Evolutionary conservation across 208 protist species (phyloP).

Genomic region (Trypanosomatidae sp.): DNA sequence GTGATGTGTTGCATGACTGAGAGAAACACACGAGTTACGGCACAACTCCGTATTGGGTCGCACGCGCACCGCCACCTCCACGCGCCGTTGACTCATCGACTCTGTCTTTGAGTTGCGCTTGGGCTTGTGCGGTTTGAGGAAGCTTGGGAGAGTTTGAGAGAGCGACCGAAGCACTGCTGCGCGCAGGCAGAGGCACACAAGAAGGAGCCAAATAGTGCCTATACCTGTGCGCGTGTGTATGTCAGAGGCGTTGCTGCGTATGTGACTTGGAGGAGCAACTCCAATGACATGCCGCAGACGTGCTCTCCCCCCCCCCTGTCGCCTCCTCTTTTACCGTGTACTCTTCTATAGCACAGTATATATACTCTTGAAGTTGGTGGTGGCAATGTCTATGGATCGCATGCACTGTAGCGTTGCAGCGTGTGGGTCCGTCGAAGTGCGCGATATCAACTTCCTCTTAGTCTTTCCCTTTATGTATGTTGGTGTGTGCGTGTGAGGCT

Average conservation of each 20-base stretch:
- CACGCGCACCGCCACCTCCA: slow-evolving; percentile 72
- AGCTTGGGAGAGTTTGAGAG: background rate
- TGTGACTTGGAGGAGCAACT: background rate
- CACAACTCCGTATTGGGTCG: slow-evolving; percentile 29
- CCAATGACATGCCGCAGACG: background rate
- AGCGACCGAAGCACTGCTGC: background rate
- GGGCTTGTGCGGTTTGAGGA: background rate
- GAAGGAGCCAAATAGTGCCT: background rate
- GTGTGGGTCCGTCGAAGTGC: background rate
- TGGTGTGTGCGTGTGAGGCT: background rate
- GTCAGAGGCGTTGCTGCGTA: background rate
- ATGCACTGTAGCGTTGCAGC: background rate
- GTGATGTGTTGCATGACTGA: slow-evolving; percentile 18
- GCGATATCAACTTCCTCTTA: background rate
- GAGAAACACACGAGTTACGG: slow-evolving; percentile 36
- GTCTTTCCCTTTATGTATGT: background rate
- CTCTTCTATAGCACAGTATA: background rate
- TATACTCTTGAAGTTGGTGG: background rate
- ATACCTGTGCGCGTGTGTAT: background rate
- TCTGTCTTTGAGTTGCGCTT: background rate
- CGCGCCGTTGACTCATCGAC: slow-evolving; percentile 39
- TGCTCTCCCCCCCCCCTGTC: background rate
- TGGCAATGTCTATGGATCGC: background rate
- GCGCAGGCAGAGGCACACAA: background rate
- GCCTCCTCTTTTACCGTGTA: background rate